Conservation (phyloP, 2,329 filamentous ascomycete genomes). For the Fusarium austroafricanum region DNA sequence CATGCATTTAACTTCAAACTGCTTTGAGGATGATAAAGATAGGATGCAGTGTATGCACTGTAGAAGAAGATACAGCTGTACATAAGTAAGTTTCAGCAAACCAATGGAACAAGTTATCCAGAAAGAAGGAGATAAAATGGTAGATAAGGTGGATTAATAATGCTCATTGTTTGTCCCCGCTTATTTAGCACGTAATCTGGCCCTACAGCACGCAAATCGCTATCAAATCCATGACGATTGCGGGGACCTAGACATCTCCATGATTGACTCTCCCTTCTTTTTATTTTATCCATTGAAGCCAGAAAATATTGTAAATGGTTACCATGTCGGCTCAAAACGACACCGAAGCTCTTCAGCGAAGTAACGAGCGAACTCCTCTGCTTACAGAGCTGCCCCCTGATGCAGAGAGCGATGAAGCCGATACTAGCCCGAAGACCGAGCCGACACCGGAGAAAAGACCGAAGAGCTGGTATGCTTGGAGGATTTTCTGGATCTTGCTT, state of each 20-base stretch:
- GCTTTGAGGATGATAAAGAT: too few relatives aligned
- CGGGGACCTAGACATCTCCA: not conserved
- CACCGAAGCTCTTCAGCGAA: not conserved
- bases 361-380: conserved; percentile 17
- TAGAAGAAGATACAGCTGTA: too few relatives aligned
- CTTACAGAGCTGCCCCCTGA: not conserved
- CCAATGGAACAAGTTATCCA: too few relatives aligned
- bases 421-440: not conserved
- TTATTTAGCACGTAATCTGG: conserved; percentile 5
- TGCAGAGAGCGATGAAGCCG: not conserved
- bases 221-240: conserved; percentile 15
- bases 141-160: conserved; percentile 21
- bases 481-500: conserved; percentile 16
- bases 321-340: conserved; percentile 2
- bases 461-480: conserved; percentile 24
- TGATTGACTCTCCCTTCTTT: not conserved
- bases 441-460: not conserved
- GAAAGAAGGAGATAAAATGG: not conserved
- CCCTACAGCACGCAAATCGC: not conserved
- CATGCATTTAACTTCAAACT: too few relatives aligned
- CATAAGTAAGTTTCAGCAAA: too few relatives aligned
- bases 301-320: fast-evolving
- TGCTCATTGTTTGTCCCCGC: conserved; percentile 2
- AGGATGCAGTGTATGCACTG: too few relatives aligned
- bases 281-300: not conserved